phyloP scores from a whole-genome alignment of 108 stramenopile species.

The Nitzschia sp. region DNA sequence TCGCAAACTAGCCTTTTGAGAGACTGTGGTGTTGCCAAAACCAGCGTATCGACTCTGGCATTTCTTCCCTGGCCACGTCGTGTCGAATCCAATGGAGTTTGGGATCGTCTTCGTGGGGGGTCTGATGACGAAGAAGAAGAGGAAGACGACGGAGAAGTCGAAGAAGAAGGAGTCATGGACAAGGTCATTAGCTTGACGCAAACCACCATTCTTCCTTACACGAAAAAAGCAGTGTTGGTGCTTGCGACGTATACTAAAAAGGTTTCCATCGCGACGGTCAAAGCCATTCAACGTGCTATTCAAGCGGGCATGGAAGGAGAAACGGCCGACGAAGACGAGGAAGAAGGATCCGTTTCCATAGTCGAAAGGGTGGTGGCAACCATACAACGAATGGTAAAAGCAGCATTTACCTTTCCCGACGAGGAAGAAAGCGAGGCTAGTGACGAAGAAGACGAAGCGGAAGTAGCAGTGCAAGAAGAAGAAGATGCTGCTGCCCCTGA shows the following conservation, averaged over 20 bases:
- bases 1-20: too few species aligned
- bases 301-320: slow-evolving; percentile 16
- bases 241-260: slow-evolving; percentile 12
- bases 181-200: slow-evolving; percentile 1
- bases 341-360: neutral
- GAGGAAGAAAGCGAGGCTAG: slow-evolving; percentile 3
- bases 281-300: slow-evolving; percentile 27
- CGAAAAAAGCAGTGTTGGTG: slow-evolving; percentile 8
- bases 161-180: neutral
- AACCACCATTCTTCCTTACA: slow-evolving; percentile 10
- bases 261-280: neutral
- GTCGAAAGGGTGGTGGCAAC: neutral
- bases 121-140: slow-evolving; percentile 6
- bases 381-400: slow-evolving; percentile 31
- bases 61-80: neutral
- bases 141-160: neutral
- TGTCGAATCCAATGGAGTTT: neutral
- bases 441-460: too few species aligned
- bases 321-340: slow-evolving; percentile 12
- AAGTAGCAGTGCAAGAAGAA: neutral
- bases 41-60: too few species aligned
- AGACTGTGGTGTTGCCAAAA: too few species aligned
- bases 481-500: slow-evolving; percentile 8
- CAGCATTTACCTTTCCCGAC: slow-evolving; percentile 18
- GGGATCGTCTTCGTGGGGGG: neutral